Percentiles rank a stretch among this genome's conserved stretches.
These are phyloP conservation scores for Fusarium sublunatum DNA, from an alignment of 2,329 filamentous ascomycete genomes.

Conservation along the genomic window DNA sequence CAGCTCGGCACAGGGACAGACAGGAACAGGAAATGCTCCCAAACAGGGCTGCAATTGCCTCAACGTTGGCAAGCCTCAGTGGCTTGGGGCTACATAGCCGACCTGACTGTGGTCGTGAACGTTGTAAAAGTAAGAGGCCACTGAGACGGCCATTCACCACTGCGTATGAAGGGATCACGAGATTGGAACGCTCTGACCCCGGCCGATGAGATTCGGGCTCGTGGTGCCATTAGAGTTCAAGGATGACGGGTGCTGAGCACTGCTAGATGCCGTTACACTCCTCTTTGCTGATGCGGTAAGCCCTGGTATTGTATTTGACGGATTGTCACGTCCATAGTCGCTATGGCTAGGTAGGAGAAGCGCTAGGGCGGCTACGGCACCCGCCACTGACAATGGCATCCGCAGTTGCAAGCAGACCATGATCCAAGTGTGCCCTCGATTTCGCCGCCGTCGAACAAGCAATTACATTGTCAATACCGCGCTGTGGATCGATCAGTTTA, in stretches of 20 bases:
- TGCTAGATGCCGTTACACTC: slow-evolving; percentile 34
- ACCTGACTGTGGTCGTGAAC: slow-evolving; percentile 26
- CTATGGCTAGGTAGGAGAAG: slow-evolving; percentile 43
- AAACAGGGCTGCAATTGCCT: slow-evolving; percentile 27
- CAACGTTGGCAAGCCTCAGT: slow-evolving; percentile 34
- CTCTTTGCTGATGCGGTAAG: slow-evolving; percentile 28
- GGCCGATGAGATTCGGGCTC: slow-evolving; percentile 45
- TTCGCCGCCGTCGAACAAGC: slow-evolving; percentile 38
- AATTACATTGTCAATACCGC: slow-evolving; percentile 37
- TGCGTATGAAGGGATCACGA: slow-evolving; percentile 41
- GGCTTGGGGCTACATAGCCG: slow-evolving; percentile 34
- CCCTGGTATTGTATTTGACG: slow-evolving; percentile 41
- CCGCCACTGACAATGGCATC: slow-evolving; percentile 46
- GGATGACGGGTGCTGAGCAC: slow-evolving; percentile 36
- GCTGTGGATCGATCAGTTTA: slow-evolving; percentile 28
- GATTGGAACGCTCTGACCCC: slow-evolving; percentile 45
- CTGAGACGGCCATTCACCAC: slow-evolving; percentile 28
- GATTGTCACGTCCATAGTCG: slow-evolving; percentile 42
- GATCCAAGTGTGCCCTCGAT: slow-evolving; percentile 38
- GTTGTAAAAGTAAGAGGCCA: slow-evolving; percentile 46
- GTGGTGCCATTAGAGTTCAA: slow-evolving; percentile 42
- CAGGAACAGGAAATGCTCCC: slow-evolving; percentile 23
- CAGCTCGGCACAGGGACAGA: slow-evolving; percentile 20
- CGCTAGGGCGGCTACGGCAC: slow-evolving; percentile 47
- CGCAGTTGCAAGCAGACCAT: slow-evolving; percentile 36